Evolutionary conservation across 805 yeast species (phyloP), one percentile per base, ranked within the genome.

Genomic region (Nakazawaea sp.): DNA sequence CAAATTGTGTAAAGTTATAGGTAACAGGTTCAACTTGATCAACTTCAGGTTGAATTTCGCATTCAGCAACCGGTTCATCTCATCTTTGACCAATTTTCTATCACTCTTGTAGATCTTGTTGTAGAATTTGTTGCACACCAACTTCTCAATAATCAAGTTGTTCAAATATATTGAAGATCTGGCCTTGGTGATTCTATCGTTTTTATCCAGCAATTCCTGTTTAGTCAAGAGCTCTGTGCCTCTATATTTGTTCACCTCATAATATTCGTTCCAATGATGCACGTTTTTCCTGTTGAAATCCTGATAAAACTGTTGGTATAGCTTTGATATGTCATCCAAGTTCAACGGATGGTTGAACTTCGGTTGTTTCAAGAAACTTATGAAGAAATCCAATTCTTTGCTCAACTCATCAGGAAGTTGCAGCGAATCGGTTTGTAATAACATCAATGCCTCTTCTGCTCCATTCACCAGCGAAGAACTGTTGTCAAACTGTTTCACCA

Each of bases 321-420:
- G 41, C 20, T 53, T 58, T 1, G 61, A 55, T 20, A 60, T 53
- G 39, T 60, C 63, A 39, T 49, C 51, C 28, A 55, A 48, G 10
- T 62, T 60, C 31, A 59, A 45, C 0, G 64, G 62, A 34, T 53
- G 50, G n/a, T 55, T 49, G 43, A 59, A 60, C 27, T 56, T 45
- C 2, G 66, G 66, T 34, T 55, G 59, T 33, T 58, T 54, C 18
- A 60, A 47, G 29, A 50, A 60, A 32, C 48, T 51, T 18, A 53
- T 41, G 28, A 59, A 60, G 2, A 32, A 40, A 27, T 56, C 58
- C 32, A 58, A 46, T 18, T 43, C 43, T 29, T 43, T 41, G 3
- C 46, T 28, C 7, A 60, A 42, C 5, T 44, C 45, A 1, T 43
- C 35, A 1, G 65, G 65, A 8, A 58, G 33, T 29, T 54, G 55